phyloP scores from a whole-genome alignment of 164 flowering plant genomes.

The Nymphaea colorata region DNA sequence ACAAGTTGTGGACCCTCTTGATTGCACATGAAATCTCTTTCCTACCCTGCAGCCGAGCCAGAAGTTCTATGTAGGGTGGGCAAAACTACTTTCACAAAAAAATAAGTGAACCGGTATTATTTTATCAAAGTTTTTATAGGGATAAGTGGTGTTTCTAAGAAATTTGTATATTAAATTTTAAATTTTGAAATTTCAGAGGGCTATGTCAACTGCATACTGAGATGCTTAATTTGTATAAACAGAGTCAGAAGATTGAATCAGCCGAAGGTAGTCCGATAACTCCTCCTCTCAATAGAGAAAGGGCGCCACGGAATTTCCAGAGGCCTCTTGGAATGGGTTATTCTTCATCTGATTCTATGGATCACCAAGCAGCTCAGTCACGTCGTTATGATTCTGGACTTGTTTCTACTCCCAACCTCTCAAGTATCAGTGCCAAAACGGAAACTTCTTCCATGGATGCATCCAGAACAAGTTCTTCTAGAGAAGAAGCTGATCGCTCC shows the following conservation, averaged over 20 bases:
- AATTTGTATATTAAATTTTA: no score
- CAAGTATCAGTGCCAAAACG: conserved; percentile 67
- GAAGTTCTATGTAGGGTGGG: no score
- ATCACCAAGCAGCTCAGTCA: conserved; percentile 51
- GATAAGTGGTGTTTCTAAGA: no score
- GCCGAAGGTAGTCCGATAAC: conserved; percentile 68
- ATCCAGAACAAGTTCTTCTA: conserved; percentile 69
- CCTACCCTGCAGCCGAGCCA: no score
- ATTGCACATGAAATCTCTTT: no score
- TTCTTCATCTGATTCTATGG: conserved; percentile 83
- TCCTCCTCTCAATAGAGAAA: conserved; percentile 70
- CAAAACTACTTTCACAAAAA: no score
- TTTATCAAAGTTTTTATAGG: no score
- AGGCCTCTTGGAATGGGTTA: conserved; percentile 48
- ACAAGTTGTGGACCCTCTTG: no score
- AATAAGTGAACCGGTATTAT: no score
- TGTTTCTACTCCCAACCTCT: conserved; percentile 72
- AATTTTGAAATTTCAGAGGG: no score
- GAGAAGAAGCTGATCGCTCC: conserved; percentile 61
- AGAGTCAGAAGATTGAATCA: conserved; percentile 66
- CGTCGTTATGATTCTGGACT: conserved; percentile 35
- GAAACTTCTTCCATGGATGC: conserved; percentile 78
- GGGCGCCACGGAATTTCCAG: conserved; percentile 43
- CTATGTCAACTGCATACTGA: no score
- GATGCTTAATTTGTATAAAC: conserved; percentile 1